Conservation (phyloP, 2,329 filamentous ascomycete species). For the Eutypella sp. region DNA sequence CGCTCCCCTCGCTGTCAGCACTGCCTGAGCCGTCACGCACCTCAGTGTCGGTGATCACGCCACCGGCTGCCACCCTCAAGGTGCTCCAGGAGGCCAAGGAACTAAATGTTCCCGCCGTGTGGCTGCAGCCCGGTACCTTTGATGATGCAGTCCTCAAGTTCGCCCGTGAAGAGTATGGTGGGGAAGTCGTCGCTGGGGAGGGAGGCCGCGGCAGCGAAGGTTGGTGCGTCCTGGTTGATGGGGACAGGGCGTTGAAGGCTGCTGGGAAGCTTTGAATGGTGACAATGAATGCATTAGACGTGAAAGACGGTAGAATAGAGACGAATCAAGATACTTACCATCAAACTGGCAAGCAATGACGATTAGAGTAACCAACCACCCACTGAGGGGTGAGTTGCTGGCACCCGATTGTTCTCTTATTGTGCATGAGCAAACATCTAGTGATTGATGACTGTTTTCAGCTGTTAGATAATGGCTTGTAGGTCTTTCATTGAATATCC, state of each 20-base stretch:
- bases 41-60: conserved; percentile 81
- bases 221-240: conserved; percentile 86
- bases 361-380: too few species aligned
- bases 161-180: conserved; percentile 59
- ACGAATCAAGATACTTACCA: too few species aligned
- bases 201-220: conserved; percentile 65
- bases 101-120: conserved; percentile 69
- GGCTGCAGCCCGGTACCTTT: conserved; percentile 88
- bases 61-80: conserved; percentile 68
- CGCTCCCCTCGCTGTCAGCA: conserved; percentile 59
- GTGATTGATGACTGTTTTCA: too few species aligned
- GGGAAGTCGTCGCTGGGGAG: conserved; percentile 60
- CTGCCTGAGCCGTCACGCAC: conserved; percentile 66
- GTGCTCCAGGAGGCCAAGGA: conserved; percentile 73
- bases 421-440: too few species aligned
- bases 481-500: too few species aligned
- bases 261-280: conserved; percentile 44
- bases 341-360: too few species aligned
- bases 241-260: conserved; percentile 57
- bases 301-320: too few species aligned
- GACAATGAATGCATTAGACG: background rate
- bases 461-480: too few species aligned
- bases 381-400: too few species aligned
- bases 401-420: too few species aligned
- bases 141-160: conserved; percentile 69